phyloP scores from a whole-genome alignment of 139 green algal genomes.

The Axilococcus clingmanii region DNA sequence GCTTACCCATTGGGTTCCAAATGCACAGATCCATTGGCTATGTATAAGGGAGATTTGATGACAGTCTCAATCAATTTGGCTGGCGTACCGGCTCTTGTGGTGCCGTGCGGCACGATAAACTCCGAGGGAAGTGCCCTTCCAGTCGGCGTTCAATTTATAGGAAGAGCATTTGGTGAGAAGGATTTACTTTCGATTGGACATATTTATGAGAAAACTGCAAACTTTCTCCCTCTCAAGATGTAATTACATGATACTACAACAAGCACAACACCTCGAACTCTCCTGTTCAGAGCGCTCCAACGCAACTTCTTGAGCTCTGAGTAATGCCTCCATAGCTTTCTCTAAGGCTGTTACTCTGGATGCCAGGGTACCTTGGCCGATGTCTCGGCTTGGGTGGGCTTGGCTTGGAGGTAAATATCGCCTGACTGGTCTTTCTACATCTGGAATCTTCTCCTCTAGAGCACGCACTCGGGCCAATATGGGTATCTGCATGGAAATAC shows the following conservation, averaged over 20 bases:
- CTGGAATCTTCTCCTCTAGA: constrained; percentile 45
- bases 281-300: background rate
- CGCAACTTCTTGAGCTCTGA: constrained; percentile 13
- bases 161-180: constrained; percentile 55
- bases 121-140: constrained; percentile 35
- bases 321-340: constrained; percentile 25
- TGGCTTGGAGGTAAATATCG: constrained; percentile 14
- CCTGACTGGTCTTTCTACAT: constrained; percentile 23
- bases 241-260: constrained; percentile 1
- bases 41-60: constrained; percentile 94
- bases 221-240: background rate
- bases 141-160: constrained; percentile 75
- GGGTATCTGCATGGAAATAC: too few relatives aligned
- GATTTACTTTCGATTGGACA: constrained; percentile 55
- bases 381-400: constrained; percentile 12
- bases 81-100: constrained; percentile 71
- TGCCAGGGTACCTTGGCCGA: constrained; percentile 49
- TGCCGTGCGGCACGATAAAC: constrained; percentile 50
- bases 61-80: constrained; percentile 92
- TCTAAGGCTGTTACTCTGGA: constrained; percentile 38
- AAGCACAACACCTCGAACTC: background rate
- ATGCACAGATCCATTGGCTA: constrained; percentile 69
- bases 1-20: constrained; percentile 84
- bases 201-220: constrained; percentile 37
- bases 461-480: constrained; percentile 32